phyloP scores from a whole-genome alignment of 2,329 filamentous ascomycete genomes.

The Exophiala oligosperma region DNA sequence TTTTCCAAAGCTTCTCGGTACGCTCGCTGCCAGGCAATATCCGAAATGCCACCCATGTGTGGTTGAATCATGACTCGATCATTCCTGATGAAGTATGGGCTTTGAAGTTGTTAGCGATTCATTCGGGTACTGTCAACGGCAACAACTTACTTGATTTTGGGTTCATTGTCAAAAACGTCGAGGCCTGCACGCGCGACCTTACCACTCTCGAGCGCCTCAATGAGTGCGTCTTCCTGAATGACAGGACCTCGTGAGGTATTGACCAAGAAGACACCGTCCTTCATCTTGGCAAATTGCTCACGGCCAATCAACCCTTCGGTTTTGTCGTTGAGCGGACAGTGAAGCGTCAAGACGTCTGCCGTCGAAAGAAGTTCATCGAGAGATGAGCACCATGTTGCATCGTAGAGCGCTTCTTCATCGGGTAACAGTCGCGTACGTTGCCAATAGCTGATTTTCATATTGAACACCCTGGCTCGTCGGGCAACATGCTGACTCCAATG shows the following conservation, averaged over 20 bases:
- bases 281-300: constrained; percentile 48
- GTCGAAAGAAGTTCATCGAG: constrained; percentile 35
- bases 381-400: constrained; percentile 23
- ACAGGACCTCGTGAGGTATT: constrained; percentile 54
- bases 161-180: constrained; percentile 9
- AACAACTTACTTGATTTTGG: not conserved
- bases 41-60: not conserved
- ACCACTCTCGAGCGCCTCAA: constrained; percentile 47
- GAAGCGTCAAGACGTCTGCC: constrained; percentile 38
- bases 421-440: constrained; percentile 65
- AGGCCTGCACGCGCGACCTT: constrained; percentile 49
- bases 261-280: constrained; percentile 47
- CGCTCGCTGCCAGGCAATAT: not conserved
- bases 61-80: not conserved
- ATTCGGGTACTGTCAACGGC: too few species aligned
- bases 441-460: constrained; percentile 73
- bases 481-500: constrained; percentile 12
- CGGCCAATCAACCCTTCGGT: constrained; percentile 35
- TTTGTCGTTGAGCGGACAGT: constrained; percentile 20
- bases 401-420: constrained; percentile 48
- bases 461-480: constrained; percentile 70
- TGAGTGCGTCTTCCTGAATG: constrained; percentile 51
- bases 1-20: too few species aligned
- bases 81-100: not conserved
- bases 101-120: too few species aligned